These are phyloP conservation scores for Wickerhamiella dianesei DNA, from an alignment of 805 yeast genomes.

Conservation along the genomic window DNA sequence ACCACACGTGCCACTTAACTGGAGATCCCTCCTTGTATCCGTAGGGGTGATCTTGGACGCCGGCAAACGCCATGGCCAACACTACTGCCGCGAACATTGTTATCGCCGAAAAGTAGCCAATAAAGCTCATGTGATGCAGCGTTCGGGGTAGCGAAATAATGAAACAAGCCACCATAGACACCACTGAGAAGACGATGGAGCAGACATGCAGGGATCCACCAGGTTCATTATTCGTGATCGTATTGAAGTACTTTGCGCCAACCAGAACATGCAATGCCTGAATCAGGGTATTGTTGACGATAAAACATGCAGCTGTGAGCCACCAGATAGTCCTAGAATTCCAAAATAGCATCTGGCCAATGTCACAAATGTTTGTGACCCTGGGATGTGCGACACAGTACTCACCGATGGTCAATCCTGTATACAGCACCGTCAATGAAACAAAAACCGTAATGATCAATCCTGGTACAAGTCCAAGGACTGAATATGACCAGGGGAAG, in stretches of 20 bases:
- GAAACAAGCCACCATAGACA: slow-evolving; percentile 37
- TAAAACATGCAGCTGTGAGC: slow-evolving; percentile 41
- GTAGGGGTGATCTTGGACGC: slow-evolving; percentile 37
- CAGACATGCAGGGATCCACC: slow-evolving; percentile 28
- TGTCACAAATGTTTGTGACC: slow-evolving; percentile 41
- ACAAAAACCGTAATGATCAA: slow-evolving; percentile 40
- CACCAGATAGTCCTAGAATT: slow-evolving; percentile 40
- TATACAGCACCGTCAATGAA: slow-evolving; percentile 38
- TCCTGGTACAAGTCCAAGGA: slow-evolving; percentile 46
- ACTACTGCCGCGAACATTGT: slow-evolving; percentile 47
- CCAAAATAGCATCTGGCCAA: slow-evolving; percentile 45
- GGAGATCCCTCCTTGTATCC: slow-evolving; percentile 29
- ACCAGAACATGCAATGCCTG: slow-evolving; percentile 47
- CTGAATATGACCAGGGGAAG: slow-evolving; percentile 54
- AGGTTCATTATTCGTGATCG: slow-evolving; percentile 31
- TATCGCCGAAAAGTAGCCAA: slow-evolving; percentile 40
- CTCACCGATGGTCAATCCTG: slow-evolving; percentile 42
- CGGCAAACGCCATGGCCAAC: slow-evolving; percentile 41
- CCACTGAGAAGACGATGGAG: slow-evolving; percentile 39
- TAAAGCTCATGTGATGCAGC: slow-evolving; percentile 36
- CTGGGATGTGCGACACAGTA: slow-evolving; percentile 42
- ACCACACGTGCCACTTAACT: slow-evolving; percentile 36
- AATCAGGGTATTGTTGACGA: slow-evolving; percentile 42
- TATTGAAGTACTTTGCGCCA: slow-evolving; percentile 48
- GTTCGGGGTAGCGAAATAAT: slow-evolving; percentile 44